Conservation (phyloP, 352 stramenopile species). For the Saprolegnia parasitica region DNA sequence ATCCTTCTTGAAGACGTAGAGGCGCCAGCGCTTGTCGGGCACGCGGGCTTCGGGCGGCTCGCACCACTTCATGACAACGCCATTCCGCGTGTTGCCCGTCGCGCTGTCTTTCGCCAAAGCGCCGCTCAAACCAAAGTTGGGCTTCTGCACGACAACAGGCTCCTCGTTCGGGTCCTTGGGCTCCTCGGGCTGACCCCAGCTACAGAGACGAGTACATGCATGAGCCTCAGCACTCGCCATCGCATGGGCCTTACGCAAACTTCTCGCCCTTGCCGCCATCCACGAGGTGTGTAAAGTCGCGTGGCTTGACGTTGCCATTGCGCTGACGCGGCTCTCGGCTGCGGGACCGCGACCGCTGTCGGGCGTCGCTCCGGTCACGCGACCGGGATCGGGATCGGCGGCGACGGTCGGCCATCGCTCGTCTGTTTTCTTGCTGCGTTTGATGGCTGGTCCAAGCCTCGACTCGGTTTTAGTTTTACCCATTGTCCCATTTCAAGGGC, state of each 20-base stretch:
- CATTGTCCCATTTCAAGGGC: background rate
- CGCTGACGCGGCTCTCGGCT: background rate
- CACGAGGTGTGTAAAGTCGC: slow-evolving; percentile 26
- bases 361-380: slow-evolving; percentile 1
- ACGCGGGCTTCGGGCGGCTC: slow-evolving; percentile 93
- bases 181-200: slow-evolving; percentile 72
- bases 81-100: slow-evolving; percentile 95
- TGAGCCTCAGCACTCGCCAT: background rate
- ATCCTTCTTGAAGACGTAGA: slow-evolving; percentile 97
- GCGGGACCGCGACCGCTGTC: background rate
- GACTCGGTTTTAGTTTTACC: background rate
- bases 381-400: slow-evolving; percentile 21
- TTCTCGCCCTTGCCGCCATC: background rate
- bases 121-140: slow-evolving; percentile 97
- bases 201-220: slow-evolving; percentile 24
- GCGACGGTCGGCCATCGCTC: background rate
- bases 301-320: slow-evolving; percentile 1
- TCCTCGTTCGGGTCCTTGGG: slow-evolving; percentile 39
- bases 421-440: no score
- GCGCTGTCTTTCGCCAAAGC: slow-evolving; percentile 93
- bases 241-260: background rate
- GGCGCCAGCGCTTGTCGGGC: slow-evolving; percentile 89
- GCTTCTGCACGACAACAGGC: slow-evolving; percentile 73
- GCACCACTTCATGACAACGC: slow-evolving; percentile 96
- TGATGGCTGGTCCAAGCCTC: background rate